Percentiles rank a stretch among this genome's conserved stretches.
phyloP scores from a whole-genome alignment of 306 rosid species.

The Sophora flavescens region DNA sequence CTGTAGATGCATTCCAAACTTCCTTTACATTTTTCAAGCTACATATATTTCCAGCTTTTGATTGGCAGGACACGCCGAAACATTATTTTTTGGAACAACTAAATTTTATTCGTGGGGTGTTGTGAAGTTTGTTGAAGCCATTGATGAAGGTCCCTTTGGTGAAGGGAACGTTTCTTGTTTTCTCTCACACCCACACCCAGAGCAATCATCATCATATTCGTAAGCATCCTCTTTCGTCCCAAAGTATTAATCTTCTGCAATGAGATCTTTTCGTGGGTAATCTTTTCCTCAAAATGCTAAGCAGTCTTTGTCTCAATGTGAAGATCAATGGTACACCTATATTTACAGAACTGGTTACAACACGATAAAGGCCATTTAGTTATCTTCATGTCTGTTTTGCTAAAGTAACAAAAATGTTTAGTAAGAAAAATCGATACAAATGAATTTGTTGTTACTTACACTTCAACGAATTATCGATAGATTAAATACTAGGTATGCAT shows the following conservation, averaged over 20 bases:
- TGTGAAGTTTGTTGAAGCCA: no score
- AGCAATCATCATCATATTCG: not conserved
- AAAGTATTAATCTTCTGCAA: not conserved
- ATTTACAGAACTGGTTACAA: not conserved
- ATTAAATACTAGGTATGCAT: no score
- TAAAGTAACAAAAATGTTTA: not conserved
- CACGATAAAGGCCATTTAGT: not conserved
- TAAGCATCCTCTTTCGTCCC: not conserved
- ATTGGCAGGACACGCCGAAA: no score
- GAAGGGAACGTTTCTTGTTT: no score
- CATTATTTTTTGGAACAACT: no score
- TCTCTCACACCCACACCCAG: no score
- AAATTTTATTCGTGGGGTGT: no score
- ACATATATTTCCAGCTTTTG: no score
- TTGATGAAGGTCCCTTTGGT: no score
- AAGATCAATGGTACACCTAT: not conserved
- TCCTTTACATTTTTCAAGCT: no score
- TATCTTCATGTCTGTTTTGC: not conserved
- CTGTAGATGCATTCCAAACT: no score
- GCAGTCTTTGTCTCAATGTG: not conserved
- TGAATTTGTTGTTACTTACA: not conserved
- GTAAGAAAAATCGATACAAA: not conserved
- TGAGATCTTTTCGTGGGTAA: not conserved
- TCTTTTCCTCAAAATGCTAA: not conserved
- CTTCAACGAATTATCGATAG: not conserved